Evolutionary conservation across 129 eudicot species (phyloP).

Genomic region (Erigeron canadensis): DNA sequence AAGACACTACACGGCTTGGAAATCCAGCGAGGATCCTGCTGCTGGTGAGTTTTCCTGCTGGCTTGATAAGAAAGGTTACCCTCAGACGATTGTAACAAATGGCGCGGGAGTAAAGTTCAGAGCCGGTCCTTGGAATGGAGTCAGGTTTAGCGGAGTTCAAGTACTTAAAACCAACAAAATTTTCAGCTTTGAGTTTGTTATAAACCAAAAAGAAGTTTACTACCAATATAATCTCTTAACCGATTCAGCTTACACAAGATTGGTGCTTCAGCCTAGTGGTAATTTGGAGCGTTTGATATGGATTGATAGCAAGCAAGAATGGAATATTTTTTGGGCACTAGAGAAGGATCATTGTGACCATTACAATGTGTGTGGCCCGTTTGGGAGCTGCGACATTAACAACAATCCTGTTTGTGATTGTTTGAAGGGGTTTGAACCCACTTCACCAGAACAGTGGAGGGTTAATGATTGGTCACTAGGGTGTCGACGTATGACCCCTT

Average conservation of each 20-base stretch:
- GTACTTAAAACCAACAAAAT: neutral
- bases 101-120: conserved; percentile 1
- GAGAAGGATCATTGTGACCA: conserved; percentile 27
- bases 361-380: conserved; percentile 19
- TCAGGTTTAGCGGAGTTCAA: conserved; percentile 30
- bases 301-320: conserved; percentile 10
- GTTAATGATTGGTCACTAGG: conserved; percentile 27
- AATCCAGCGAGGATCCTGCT: conserved; percentile 40
- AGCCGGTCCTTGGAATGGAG: conserved; percentile 51
- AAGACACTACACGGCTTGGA: conserved; percentile 35
- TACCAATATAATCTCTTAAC: conserved; percentile 3
- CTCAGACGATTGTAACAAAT: conserved; percentile 26
- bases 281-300: neutral
- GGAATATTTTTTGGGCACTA: neutral
- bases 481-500: conserved; percentile 17
- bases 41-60: conserved; percentile 28
- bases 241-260: conserved; percentile 21
- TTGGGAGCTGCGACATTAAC: conserved; percentile 15
- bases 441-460: conserved; percentile 17
- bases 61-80: conserved; percentile 32
- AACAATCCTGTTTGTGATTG: conserved; percentile 23
- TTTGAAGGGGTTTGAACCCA: conserved; percentile 26
- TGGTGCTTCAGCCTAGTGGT: conserved; percentile 24
- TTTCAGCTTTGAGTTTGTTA: conserved; percentile 9
- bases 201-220: neutral